Evolutionary conservation across 495 filamentous ascomycete species (phyloP).

Genomic region (Tetracladium setigerum): DNA sequence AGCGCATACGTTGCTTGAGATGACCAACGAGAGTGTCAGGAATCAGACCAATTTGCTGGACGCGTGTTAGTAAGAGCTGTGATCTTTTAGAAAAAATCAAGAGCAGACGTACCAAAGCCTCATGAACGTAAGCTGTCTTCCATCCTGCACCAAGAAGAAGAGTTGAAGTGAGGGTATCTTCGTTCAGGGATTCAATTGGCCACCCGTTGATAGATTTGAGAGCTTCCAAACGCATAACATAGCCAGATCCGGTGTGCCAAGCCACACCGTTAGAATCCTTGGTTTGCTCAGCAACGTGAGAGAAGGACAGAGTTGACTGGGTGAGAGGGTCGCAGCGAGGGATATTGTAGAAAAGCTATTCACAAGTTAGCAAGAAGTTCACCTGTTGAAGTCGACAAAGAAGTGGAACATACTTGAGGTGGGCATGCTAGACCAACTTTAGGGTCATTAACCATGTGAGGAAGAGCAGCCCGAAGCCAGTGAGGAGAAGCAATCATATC

Average conservation of each 20-base stretch:
- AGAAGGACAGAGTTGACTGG: constrained; percentile 40
- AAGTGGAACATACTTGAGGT: constrained; percentile 26
- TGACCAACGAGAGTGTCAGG: constrained; percentile 40
- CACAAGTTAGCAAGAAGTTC: background rate
- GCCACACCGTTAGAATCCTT: constrained; percentile 41
- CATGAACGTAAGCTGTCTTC: constrained; percentile 42
- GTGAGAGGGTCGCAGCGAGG: constrained; percentile 41
- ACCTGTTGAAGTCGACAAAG: background rate
- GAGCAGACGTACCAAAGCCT: constrained; percentile 38
- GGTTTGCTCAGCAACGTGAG: constrained; percentile 42
- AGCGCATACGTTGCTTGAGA: constrained; percentile 45
- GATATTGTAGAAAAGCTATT: constrained; percentile 42
- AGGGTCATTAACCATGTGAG: constrained; percentile 39
- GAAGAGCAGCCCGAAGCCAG: constrained; percentile 43
- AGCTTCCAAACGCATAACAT: constrained; percentile 38
- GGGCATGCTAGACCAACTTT: constrained; percentile 42
- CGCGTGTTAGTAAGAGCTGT: no score
- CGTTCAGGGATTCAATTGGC: constrained; percentile 39
- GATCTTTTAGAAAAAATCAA: constrained; percentile 10
- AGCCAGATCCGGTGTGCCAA: constrained; percentile 49
- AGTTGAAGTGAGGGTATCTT: constrained; percentile 42
- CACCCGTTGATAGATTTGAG: constrained; percentile 44
- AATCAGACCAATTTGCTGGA: constrained; percentile 42
- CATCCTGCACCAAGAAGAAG: constrained; percentile 42
- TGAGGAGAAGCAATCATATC: constrained; percentile 49